Evolutionary conservation across 2,329 filamentous ascomycete genomes (phyloP), one percentile per base, ranked within the genome.

Genomic region (Nannizziopsis arthrosporioides): DNA sequence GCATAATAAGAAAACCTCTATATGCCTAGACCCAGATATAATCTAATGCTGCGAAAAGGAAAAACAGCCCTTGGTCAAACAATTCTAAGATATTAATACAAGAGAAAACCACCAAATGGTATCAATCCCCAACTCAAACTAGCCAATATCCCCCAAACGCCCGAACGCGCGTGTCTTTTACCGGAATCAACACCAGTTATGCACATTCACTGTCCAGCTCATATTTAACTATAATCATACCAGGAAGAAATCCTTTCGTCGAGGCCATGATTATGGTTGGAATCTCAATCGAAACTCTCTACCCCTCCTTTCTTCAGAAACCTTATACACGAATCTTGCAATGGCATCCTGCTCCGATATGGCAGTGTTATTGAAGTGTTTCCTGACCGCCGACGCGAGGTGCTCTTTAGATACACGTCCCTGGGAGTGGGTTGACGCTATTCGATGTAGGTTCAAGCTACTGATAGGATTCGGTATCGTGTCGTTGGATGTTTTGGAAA

Each of bases 341-440:
- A 72, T 69, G 2, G 66, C 66, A 52, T 72, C 69, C 47, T 69
- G 68, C 56, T 72, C 69, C 37, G 64, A 67, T 8, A 72, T 57
- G 6, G 65, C 68, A 14, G 67, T 66, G 42, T 64, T 68, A 52
- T 72, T 72, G 47, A 72, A 72, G 51, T 72, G 69, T 53, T 69
- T 71, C 41, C 69, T 64, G 19, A 72, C 68, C 0, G 67, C 61
- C 15, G 61, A 57, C 17, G 69, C 67, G 6, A 72, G 62, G 31
- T 67, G 62, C 5, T 66, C 61, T 47, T 70, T 69, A 50, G 61
- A 60, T 34, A 70, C 65, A 37, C 66, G 61, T 45, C 64, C 65
- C 48, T 68, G 65, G n/a, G 22, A 42, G 27, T 15, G 27, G 32
- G 31, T 42, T 10, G 36, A 22, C n/a, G 44, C 35, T 9, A 27